Percentiles rank a stretch among this genome's conserved stretches.
Conservation (phyloP, 1,139 yeast species). For the Diutina catenulata region DNA sequence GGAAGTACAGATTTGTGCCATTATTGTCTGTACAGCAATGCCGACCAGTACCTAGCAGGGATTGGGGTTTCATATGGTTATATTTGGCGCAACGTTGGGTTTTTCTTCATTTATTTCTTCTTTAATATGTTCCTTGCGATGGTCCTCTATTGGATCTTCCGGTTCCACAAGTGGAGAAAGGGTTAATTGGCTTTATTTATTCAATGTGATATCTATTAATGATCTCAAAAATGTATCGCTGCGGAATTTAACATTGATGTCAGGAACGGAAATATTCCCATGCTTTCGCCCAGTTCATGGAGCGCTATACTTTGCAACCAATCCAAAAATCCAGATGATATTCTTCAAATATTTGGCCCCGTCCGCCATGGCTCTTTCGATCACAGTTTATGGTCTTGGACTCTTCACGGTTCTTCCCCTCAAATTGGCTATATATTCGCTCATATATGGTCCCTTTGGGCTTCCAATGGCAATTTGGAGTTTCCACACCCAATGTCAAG, state of each 20-base stretch:
- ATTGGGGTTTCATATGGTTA: constrained; percentile 33
- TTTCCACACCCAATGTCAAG: too few relatives aligned
- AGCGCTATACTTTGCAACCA: neutral
- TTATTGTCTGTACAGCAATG: constrained; percentile 42
- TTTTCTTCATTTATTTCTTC: constrained; percentile 40
- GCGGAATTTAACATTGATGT: too few relatives aligned
- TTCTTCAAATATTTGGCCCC: neutral
- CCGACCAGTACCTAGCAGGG: constrained; percentile 39
- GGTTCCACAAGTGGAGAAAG: constrained; percentile 1
- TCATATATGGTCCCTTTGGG: neutral
- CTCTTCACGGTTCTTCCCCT: neutral
- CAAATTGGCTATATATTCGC: neutral
- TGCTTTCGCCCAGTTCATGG: too few relatives aligned
- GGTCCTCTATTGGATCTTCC: constrained; percentile 1
- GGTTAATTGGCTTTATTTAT: too few relatives aligned
- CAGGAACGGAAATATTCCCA: too few relatives aligned
- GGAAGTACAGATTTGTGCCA: constrained; percentile 42
- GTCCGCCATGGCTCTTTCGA: neutral
- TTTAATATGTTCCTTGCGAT: constrained; percentile 29
- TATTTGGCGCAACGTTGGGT: constrained; percentile 59
- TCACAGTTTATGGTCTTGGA: neutral
- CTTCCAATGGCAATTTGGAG: too few relatives aligned
- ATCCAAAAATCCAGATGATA: neutral
- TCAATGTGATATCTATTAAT: too few relatives aligned
- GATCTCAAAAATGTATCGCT: too few relatives aligned